Base-by-base conservation (phyloP, 306 rosid genomes). In the Cucumis hystrix region DNA sequence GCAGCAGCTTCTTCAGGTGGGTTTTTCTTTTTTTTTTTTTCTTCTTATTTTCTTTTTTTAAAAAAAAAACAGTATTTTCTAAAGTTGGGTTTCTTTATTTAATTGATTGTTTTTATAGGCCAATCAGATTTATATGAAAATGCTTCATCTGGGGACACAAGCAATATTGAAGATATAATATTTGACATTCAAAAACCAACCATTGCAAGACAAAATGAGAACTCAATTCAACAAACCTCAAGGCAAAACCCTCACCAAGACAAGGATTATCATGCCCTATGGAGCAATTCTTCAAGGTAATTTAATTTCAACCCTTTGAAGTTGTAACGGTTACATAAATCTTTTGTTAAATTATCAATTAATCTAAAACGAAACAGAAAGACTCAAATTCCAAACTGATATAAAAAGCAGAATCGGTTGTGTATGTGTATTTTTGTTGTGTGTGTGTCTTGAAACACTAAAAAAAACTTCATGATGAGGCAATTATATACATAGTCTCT, bases 201-300 rank as follows among this genome's bases (percentile, higher is more conserved):
- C 76, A 82, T 81, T 57, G 64, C 87, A 67, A 65, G 81, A 11
- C 20, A 14, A 68, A 56, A 57, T 76, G 92, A 90, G 55, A 72
- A 65, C 51, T 82, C 90, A 56, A 51, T 78, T 82, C 90, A 88
- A 78, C 85, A 86, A n/a, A 87, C 83, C 78, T 85, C 83, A 80
- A 88, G 83, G 85, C 82, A 80, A 79, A 75, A 69, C 76, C 79
- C 61, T 85, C 85, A 82, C 79, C 89, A 79, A 82, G 90, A 88
- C 55, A 88, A 83, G 78, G 89, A 90, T 30, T 85, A 79, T 69
- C 79, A 68, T 63, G 91, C 86, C 20, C 91, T 90, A 37, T 88
- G 96, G 96, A 85, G 90, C 78, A 90, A 90, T 82, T 88, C 92
- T 77, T 90, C 96, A 14, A 84, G 96, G 96, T 90, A 20, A 45